Base-by-base conservation (phyloP, 2,329 filamentous ascomycete species). In the Pyricularia grisea region DNA sequence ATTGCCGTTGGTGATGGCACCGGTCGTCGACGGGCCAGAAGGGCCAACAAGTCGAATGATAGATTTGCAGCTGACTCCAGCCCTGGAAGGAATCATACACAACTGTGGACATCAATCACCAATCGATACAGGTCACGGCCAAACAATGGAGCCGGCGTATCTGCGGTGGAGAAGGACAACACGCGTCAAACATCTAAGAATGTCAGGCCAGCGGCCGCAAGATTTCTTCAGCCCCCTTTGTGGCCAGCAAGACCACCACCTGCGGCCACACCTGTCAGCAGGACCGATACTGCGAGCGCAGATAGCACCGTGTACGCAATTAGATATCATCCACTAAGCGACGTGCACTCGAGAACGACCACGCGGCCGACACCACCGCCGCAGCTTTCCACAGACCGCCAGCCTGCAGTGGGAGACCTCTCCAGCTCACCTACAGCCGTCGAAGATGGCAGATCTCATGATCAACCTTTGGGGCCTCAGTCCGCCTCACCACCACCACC, bases 221-320 rank as follows among this genome's bases (percentile, higher is more conserved):
- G 73, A 33, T 80, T 83, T 68, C 70, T 84, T 14, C 83, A 84
- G 50, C 84, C 84, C 14, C 83, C 82, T 0, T 73, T 84, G 12
- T 85, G 85, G 88, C 82, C 87, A 70, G 76, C 85, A 71, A 78
- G 86, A n/a, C 86, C 87, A 60, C 78, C 82, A 6, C 82, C 84
- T 50, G 82, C 83, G 36, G 81, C 81, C 2, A 88, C 87, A 0
- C 87, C 87, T 0, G 76, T 88, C 63, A 89, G 87, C 73, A 81
- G 87, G 71, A 86, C 87, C 23, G 87, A 90, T 70, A 89, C 87
- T 1, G 83, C 85, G 23, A 89, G 87, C 73, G 87, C 86, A 0
- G 87, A 86, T 64, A 89, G 87, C 75, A 90, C 87, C 0, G 84
- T 87, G 3, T 90, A 90, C 71, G 85, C 86, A 7, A 82, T 90